Evolutionary conservation across 2,329 filamentous ascomycete species (phyloP).

Genomic region (Colletotrichum filicis): DNA sequence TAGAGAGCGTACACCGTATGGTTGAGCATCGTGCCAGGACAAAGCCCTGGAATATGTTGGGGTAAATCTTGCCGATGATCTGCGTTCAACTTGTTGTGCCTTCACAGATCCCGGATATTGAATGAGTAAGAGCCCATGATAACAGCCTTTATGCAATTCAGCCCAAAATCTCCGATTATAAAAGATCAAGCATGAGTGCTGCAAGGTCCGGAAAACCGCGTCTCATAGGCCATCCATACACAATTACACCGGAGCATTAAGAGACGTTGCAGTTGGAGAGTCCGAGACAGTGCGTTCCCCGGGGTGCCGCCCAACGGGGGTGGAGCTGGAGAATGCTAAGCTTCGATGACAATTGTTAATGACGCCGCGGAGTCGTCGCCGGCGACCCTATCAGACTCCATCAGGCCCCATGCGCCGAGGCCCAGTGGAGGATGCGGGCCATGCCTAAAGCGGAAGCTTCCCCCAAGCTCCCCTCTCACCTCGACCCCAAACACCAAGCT

Average conservation of each 20-base stretch:
- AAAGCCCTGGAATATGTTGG: neutral
- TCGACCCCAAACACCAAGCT: neutral
- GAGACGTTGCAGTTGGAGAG: neutral
- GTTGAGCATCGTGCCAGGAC: neutral
- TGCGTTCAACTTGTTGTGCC: neutral
- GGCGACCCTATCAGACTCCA: constrained; percentile 14
- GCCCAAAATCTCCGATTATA: too few species aligned
- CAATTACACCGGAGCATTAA: neutral
- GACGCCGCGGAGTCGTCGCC: neutral
- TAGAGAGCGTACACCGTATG: neutral
- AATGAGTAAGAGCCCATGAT: too few species aligned
- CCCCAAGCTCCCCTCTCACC: constrained; percentile 9
- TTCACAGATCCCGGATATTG: neutral
- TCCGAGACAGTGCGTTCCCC: constrained; percentile 29
- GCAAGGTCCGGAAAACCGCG: too few species aligned
- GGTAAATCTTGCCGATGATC: too few species aligned
- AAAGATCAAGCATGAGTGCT: too few species aligned
- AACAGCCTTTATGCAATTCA: too few species aligned
- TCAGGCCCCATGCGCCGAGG: constrained; percentile 4
- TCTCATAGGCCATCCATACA: too few species aligned
- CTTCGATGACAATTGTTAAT: constrained; percentile 16
- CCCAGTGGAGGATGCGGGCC: constrained; percentile 2
- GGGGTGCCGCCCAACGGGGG: neutral
- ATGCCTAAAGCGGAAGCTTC: constrained; percentile 15
- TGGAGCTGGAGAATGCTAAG: neutral